Evolutionary conservation across 352 stramenopile species (phyloP), one percentile per base, ranked within the genome.

Genomic region (Pythium guiyangense): DNA sequence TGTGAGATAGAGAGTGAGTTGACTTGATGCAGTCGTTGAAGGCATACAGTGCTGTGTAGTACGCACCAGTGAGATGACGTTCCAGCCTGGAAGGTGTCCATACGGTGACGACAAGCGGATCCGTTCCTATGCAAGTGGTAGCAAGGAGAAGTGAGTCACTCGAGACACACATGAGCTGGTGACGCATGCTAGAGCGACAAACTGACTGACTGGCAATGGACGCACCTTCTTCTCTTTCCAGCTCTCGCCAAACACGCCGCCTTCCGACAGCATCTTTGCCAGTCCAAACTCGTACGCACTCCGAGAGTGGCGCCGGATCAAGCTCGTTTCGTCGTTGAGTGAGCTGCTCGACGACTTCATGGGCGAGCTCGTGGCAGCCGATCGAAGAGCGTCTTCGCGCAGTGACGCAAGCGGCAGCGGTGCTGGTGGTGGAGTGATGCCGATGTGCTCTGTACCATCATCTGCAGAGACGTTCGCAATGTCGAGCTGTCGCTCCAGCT

Each of bases 151-250:
- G 31, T 37, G 54, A 54, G 52, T 15, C 8, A 42, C 10, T 44
- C 15, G n/a, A n/a, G 17, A 29, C n/a, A 3, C 14, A 27, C 9
- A 27, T 10, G 48, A 18, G 10, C 0, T 18, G 12, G 1, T 10
- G 35, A 49, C 20, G 20, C 18, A 4, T 14, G 4, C 31, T 6
- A 12, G 31, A 37, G 31, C 4, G n/a, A n/a, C n/a, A n/a, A n/a
- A n/a, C n/a, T n/a, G n/a, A n/a, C n/a, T n/a, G 9, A 9, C 31
- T 37, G 6, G 6, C 10, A 42, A 26, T 20, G 4, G n/a, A n/a
- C n/a, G 39, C 49, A 86, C 84, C 71, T 97, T 97, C 58, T 98
- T 98, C 26, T 90, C 84, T n/a, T 86, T 80, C 94, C 96, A 98
- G 52, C 88, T 85, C 62, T 99, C 96, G 25, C 94, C 92, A 65